Conservation (phyloP, 1,284 basidiomycete species). For the Boletus mariae region DNA sequence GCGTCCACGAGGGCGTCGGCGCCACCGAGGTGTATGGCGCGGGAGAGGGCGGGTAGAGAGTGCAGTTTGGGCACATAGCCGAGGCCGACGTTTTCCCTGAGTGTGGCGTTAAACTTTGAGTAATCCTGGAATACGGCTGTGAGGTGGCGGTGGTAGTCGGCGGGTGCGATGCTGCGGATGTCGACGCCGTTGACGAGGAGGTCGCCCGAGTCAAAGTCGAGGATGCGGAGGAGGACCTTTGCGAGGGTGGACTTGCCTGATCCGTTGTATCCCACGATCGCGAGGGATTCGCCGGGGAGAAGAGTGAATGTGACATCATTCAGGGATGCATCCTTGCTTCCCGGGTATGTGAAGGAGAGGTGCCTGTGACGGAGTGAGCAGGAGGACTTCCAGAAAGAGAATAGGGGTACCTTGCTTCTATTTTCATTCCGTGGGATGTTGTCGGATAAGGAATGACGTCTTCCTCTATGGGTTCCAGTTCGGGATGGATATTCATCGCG, state of each 20-base stretch:
- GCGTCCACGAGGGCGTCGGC: conserved; percentile 58
- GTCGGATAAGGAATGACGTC: conserved; percentile 46
- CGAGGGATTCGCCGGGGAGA: conserved; percentile 70
- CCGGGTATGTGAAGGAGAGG: conserved; percentile 75
- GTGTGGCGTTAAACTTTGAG: conserved; percentile 68
- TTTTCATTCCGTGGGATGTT: conserved; percentile 55
- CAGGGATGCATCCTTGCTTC: conserved; percentile 59
- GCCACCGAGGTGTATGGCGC: conserved; percentile 63
- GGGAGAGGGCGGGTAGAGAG: conserved; percentile 49
- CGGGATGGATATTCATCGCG: conserved; percentile 64
- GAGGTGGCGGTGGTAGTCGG: conserved; percentile 66
- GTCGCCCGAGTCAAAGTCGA: conserved; percentile 65
- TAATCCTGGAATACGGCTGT: conserved; percentile 83
- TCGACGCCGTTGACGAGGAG: conserved; percentile 66
- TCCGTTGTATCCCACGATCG: conserved; percentile 80
- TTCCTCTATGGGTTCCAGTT: conserved; percentile 55
- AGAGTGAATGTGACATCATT: conserved; percentile 65
- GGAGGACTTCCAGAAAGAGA: conserved; percentile 9
- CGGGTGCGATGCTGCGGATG: conserved; percentile 58
- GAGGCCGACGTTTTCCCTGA: conserved; percentile 76
- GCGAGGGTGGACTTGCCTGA: conserved; percentile 83
- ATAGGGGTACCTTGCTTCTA: conserved; percentile 57
- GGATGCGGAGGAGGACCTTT: conserved; percentile 71
- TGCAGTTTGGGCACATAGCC: conserved; percentile 61
- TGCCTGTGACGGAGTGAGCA: conserved; percentile 42